phyloP scores from a whole-genome alignment of 129 eudicot species.

The Logfia minima region DNA sequence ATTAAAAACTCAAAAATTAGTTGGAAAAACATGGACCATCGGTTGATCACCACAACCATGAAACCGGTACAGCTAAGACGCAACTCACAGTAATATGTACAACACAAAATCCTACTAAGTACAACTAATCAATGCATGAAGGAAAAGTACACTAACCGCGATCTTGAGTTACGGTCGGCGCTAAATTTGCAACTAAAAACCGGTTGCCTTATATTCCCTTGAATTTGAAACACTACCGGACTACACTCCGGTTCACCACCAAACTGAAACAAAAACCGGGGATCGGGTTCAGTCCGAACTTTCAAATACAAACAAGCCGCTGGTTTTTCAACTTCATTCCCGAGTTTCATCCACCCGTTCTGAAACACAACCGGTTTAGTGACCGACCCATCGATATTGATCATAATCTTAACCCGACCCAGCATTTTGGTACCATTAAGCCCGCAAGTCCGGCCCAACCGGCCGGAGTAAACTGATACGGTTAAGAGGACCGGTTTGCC shows the following conservation, averaged over 20 bases:
- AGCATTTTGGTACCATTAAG: constrained; percentile 50
- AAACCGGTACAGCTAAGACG: constrained; percentile 25
- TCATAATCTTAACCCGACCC: constrained; percentile 47
- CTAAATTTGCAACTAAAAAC: constrained; percentile 94
- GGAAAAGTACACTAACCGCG: constrained; percentile 57
- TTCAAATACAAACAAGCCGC: constrained; percentile 54
- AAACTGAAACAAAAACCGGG: constrained; percentile 87
- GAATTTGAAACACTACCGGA: constrained; percentile 87
- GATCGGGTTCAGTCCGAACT: constrained; percentile 88
- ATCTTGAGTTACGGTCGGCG: constrained; percentile 79
- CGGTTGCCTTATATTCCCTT: constrained; percentile 91
- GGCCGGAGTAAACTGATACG: constrained; percentile 66
- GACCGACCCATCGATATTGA: constrained; percentile 48
- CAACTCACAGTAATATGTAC: constrained; percentile 20
- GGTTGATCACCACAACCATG: constrained; percentile 14
- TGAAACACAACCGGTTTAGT: constrained; percentile 49
- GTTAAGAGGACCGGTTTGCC: constrained; percentile 49
- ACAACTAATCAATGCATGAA: constrained; percentile 10
- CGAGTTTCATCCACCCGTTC: constrained; percentile 84
- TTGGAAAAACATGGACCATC: constrained; percentile 22
- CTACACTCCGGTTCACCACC: constrained; percentile 97
- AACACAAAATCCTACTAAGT: neutral
- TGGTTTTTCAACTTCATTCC: constrained; percentile 37
- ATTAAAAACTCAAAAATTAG: neutral
- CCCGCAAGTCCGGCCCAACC: constrained; percentile 75